Conservation (phyloP, 352 stramenopile genomes). For the Phytophthora litchii region DNA sequence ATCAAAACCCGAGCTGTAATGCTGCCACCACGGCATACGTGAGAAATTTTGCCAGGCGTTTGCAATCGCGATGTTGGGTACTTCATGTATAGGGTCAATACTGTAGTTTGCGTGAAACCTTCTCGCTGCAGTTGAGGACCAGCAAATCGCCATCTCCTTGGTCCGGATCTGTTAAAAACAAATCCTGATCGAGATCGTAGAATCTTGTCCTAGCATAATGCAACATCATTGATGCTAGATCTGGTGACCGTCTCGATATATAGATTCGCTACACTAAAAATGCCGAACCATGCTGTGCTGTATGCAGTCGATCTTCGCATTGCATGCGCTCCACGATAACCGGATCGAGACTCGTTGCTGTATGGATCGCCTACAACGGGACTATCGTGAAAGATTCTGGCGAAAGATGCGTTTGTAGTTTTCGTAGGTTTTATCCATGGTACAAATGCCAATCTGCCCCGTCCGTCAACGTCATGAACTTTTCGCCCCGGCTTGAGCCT, state of each 20-base stretch:
- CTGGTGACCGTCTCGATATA: too few relatives aligned
- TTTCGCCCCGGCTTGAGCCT: conserved; percentile 12
- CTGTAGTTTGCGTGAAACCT: background rate
- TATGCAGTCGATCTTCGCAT: background rate
- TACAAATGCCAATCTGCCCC: conserved; percentile 6
- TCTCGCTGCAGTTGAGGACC: background rate
- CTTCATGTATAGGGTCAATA: background rate
- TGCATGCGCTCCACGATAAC: background rate
- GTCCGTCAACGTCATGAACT: conserved; percentile 5
- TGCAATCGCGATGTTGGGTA: background rate
- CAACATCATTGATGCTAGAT: too few relatives aligned
- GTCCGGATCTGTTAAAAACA: background rate
- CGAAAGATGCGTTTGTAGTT: conserved; percentile 19
- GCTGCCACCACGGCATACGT: background rate
- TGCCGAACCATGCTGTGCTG: too few relatives aligned
- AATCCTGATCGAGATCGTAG: background rate
- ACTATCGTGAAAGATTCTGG: conserved; percentile 1
- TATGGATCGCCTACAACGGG: background rate
- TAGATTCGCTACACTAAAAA: too few relatives aligned
- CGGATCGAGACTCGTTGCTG: background rate
- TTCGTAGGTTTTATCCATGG: conserved; percentile 2
- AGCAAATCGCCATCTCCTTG: background rate
- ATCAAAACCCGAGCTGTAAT: too few relatives aligned
- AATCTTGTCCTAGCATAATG: background rate
- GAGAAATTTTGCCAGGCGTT: background rate